Conservation (phyloP, 768 basidiomycete species). For the Termitomyces sp. region DNA sequence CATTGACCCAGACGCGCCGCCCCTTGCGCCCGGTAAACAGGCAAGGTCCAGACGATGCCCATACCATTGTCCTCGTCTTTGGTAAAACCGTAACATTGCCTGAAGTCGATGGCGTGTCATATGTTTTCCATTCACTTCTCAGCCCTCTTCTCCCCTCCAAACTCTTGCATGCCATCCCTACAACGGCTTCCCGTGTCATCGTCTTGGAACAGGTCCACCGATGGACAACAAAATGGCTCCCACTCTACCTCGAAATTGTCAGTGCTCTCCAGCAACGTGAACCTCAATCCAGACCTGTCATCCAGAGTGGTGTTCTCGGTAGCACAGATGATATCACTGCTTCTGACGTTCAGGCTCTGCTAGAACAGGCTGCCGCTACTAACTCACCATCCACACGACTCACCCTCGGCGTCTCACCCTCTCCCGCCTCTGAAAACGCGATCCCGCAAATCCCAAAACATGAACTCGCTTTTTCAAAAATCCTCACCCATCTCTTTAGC, state of each 20-base stretch:
- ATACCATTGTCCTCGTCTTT: slow-evolving; percentile 69
- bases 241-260: slow-evolving; percentile 80
- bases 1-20: slow-evolving; percentile 58
- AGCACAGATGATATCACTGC: slow-evolving; percentile 34
- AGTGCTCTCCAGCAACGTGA: slow-evolving; percentile 64
- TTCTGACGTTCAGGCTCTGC: slow-evolving; percentile 47
- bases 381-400: slow-evolving; percentile 38
- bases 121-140: slow-evolving; percentile 65
- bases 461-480: slow-evolving; percentile 88
- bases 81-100: slow-evolving; percentile 45
- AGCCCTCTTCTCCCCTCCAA: slow-evolving; percentile 65
- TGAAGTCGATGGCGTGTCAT: slow-evolving; percentile 53
- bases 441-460: slow-evolving; percentile 79
- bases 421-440: slow-evolving; percentile 17
- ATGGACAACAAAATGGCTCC: slow-evolving; percentile 85
- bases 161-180: slow-evolving; percentile 57
- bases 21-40: slow-evolving; percentile 53
- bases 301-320: slow-evolving; percentile 66
- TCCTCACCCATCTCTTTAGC: slow-evolving; percentile 77
- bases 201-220: slow-evolving; percentile 78
- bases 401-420: slow-evolving; percentile 39
- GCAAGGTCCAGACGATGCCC: slow-evolving; percentile 52
- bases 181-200: slow-evolving; percentile 61
- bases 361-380: slow-evolving; percentile 37
- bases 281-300: slow-evolving; percentile 41